Evolutionary conservation across 2,329 filamentous ascomycete genomes (phyloP), one percentile per base, ranked within the genome.

Genomic region (Raffaelea arxii): DNA sequence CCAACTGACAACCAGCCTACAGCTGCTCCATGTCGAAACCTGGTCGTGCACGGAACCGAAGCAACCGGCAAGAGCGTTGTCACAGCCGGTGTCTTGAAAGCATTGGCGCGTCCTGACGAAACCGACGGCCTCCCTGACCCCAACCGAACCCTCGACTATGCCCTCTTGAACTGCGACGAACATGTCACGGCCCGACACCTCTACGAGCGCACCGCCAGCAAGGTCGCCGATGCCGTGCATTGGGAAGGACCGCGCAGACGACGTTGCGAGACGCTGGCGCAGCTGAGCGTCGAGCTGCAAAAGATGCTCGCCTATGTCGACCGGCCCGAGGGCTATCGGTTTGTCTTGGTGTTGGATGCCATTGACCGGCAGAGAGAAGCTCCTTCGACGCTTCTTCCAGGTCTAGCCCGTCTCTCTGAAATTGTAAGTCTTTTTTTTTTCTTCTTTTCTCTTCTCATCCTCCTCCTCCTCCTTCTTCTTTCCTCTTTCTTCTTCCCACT

Each of bases 21-120:
- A 41, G 72, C 82, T n/a, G 82, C 86, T 25, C 82, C 78, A 47
- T 85, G 84, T 47, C 71, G 79, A 11, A 85, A 86, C 50, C 63
- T 96, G 11, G 80, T 96, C 21, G 64, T 94, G 42, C 82, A 97
- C 62, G 92, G 92, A 43, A 78, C 89, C 25, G 82, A 90, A 57
- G 84, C 88, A 2, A 94, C 90, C 0, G 91, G 89, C 36, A 97
- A 97, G 67, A 86, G 80, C 25, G 77, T 78, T 41, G 74, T 95
- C 43, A 71, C 83, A 4, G 70, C 72, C 47, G 71, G 74, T 3
- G 73, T 88, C 16, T 73, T 94, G 3, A 59, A 73, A 24, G 58
- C 60, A 1, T 66, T 76, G 12, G 41, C 41, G 18, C 23, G 5
- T 64, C 78, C 64, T 41, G 16, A 18, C 27, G 39, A 25, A 19